phyloP scores from a whole-genome alignment of 371 early-diverging fungal genomes.

The Mortierella sp. region DNA sequence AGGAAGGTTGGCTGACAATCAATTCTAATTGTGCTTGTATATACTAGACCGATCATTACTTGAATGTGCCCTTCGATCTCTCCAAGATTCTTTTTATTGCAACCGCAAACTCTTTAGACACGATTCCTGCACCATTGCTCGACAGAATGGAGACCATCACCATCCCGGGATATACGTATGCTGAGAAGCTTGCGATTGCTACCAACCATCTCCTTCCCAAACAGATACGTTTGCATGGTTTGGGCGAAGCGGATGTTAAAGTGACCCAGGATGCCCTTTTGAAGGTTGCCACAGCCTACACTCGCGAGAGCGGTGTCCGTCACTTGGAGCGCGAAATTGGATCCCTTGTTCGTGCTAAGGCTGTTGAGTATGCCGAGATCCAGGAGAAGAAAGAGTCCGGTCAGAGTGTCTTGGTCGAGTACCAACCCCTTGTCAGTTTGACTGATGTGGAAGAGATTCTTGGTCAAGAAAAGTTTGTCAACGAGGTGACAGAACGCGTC shows the following conservation, averaged over 20 bases:
- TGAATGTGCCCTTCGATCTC: constrained; percentile 90
- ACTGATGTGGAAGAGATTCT: constrained; percentile 73
- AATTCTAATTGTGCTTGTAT: background rate
- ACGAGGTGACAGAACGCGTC: constrained; percentile 74
- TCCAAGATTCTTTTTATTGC: constrained; percentile 89
- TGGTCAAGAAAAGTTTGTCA: constrained; percentile 75
- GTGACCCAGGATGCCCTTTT: constrained; percentile 71
- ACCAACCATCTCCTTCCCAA: constrained; percentile 70
- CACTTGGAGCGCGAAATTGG: constrained; percentile 84
- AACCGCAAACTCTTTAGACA: constrained; percentile 87
- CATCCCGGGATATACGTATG: constrained; percentile 88
- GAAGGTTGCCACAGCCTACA: constrained; percentile 81
- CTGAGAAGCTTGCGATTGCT: constrained; percentile 75
- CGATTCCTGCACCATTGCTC: constrained; percentile 84
- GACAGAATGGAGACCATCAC: constrained; percentile 93
- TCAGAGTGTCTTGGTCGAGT: constrained; percentile 10
- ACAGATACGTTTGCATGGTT: constrained; percentile 79
- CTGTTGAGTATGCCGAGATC: constrained; percentile 74
- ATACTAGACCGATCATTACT: constrained; percentile 81
- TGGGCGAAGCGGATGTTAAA: constrained; percentile 63
- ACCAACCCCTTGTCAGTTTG: constrained; percentile 54
- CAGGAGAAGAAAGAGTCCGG: constrained; percentile 47
- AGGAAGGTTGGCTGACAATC: background rate
- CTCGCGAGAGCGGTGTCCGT: constrained; percentile 92
- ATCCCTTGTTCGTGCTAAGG: constrained; percentile 79